Percentiles rank a stretch among this genome's conserved stretches.
phyloP scores from a whole-genome alignment of 2,329 filamentous ascomycete species.

The Rhynchosporium secalis region DNA sequence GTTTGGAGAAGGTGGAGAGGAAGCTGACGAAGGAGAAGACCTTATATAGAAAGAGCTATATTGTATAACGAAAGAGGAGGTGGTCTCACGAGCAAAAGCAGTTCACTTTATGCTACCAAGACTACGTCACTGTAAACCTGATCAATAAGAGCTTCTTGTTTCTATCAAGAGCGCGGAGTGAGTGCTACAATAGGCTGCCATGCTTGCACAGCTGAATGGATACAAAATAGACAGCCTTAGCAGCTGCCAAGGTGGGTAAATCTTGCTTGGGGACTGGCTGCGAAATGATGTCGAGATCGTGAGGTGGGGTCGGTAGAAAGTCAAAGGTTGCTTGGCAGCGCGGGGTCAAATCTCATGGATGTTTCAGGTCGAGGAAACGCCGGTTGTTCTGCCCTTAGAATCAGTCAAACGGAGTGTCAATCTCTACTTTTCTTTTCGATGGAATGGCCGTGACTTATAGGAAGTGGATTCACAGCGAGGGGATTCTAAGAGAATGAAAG shows the following conservation, averaged over 20 bases:
- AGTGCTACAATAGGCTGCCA: not conserved
- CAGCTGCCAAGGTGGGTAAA: conserved; percentile 7
- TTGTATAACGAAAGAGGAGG: not conserved
- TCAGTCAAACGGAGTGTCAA: no score
- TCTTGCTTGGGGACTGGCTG: conserved; percentile 28
- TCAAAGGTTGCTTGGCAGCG: not conserved
- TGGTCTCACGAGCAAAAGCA: not conserved
- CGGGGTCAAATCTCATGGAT: conserved; percentile 2
- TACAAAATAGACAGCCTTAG: not conserved
- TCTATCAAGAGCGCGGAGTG: not conserved
- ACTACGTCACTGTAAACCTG: conserved; percentile 11
- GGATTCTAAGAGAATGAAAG: no score
- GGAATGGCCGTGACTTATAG: not conserved
- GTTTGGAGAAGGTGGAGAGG: not conserved
- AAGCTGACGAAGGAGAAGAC: not conserved
- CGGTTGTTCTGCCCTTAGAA: not conserved
- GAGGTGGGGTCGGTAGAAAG: conserved; percentile 31
- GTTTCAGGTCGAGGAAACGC: not conserved
- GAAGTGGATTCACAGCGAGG: not conserved
- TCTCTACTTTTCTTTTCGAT: no score
- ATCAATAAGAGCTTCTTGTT: not conserved
- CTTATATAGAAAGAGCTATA: not conserved
- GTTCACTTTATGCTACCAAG: not conserved
- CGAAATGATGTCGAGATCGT: conserved; percentile 42
- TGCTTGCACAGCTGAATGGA: conserved; percentile 13